Percentiles rank a stretch among this genome's conserved stretches.
Conservation (phyloP, 1,284 basidiomycete genomes). For the Anthracocystis setariae region DNA sequence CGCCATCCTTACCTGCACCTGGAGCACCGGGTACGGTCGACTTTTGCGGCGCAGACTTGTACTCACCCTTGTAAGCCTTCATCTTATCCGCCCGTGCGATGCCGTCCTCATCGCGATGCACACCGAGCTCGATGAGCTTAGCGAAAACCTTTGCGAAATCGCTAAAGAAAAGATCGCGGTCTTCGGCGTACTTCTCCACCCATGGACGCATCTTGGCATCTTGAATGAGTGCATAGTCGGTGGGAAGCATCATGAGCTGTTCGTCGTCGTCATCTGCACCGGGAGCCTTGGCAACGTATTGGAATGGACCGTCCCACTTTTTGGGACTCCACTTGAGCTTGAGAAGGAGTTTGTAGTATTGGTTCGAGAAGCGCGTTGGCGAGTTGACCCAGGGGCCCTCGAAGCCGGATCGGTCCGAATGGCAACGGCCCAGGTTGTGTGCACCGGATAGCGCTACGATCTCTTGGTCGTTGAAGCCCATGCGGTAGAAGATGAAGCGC, state of each 20-base stretch:
- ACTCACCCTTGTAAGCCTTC: slow-evolving; percentile 53
- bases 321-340: slow-evolving; percentile 70
- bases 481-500: slow-evolving; percentile 71
- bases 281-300: slow-evolving; percentile 63
- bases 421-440: slow-evolving; percentile 70
- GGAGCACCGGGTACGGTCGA: slow-evolving; percentile 34
- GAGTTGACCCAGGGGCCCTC: slow-evolving; percentile 66
- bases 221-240: slow-evolving; percentile 65
- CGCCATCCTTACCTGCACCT: slow-evolving; percentile 51
- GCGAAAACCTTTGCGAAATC: slow-evolving; percentile 71
- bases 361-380: slow-evolving; percentile 64
- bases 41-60: slow-evolving; percentile 65
- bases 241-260: slow-evolving; percentile 73
- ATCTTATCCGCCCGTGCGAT: slow-evolving; percentile 62
- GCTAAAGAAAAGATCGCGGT: slow-evolving; percentile 72
- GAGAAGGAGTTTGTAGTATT: slow-evolving; percentile 69
- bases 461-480: slow-evolving; percentile 73
- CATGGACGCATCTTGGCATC: slow-evolving; percentile 63
- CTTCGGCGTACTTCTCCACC: slow-evolving; percentile 70
- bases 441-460: slow-evolving; percentile 73
- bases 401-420: slow-evolving; percentile 63
- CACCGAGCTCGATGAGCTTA: slow-evolving; percentile 67
- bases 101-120: slow-evolving; percentile 64
- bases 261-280: slow-evolving; percentile 67
- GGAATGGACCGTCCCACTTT: slow-evolving; percentile 71